phyloP scores from a whole-genome alignment of 108 stramenopile species.

The Cyclotella baltica region DNA sequence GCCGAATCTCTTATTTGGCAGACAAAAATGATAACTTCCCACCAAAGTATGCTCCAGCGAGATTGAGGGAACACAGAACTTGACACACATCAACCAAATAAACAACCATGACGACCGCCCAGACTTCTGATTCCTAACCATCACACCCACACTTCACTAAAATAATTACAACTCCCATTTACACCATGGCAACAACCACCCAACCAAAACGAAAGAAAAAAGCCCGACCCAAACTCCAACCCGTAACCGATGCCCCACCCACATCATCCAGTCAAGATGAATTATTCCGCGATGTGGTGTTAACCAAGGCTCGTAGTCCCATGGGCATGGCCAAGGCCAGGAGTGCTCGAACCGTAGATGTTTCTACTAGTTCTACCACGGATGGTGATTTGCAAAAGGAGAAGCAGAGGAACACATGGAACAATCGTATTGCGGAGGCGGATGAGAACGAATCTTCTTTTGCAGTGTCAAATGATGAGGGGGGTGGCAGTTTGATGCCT shows the following conservation, averaged over 20 bases:
- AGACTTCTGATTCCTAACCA: no score
- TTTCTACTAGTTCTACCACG: background rate
- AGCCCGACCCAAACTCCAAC: constrained; percentile 12
- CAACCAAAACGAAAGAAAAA: constrained; percentile 9
- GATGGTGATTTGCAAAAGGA: no score
- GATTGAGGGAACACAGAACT: no score
- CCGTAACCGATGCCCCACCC: background rate
- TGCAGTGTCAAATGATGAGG: background rate
- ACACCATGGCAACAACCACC: no score
- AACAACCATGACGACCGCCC: no score
- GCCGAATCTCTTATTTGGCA: no score
- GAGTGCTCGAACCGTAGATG: background rate
- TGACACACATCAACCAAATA: no score
- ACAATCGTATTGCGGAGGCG: background rate
- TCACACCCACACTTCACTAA: no score
- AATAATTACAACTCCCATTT: no score
- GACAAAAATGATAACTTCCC: no score
- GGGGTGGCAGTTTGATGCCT: background rate
- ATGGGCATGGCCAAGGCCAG: background rate
- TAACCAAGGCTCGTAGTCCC: background rate
- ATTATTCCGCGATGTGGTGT: constrained; percentile 5
- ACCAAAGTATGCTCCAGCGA: no score
- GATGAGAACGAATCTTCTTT: no score
- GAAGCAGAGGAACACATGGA: background rate
- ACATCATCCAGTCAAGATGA: background rate